Percentiles rank a stretch among this genome's conserved stretches.
Evolutionary conservation across 2,329 filamentous ascomycete species (phyloP).

Genomic region (Alternaria sp.): DNA sequence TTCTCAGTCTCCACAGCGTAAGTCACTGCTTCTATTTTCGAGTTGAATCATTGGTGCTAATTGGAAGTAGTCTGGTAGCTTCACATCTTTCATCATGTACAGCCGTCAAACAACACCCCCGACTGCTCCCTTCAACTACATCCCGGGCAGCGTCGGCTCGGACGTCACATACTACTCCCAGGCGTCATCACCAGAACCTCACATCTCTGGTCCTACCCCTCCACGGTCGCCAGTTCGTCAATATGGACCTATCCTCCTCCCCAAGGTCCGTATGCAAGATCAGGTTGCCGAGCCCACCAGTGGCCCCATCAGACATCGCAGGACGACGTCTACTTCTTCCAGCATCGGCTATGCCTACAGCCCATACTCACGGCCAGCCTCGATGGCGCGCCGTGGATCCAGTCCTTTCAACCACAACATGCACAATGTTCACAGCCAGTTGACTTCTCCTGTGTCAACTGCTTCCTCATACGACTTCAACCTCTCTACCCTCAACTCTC

Average conservation of each 20-base stretch:
- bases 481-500: slow-evolving; percentile 66
- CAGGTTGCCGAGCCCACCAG: slow-evolving; percentile 71
- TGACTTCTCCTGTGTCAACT: slow-evolving; percentile 54
- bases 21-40: slow-evolving; percentile 26
- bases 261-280: slow-evolving; percentile 86
- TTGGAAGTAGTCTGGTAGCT: slow-evolving; percentile 45
- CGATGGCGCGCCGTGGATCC: slow-evolving; percentile 53
- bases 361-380: slow-evolving; percentile 57
- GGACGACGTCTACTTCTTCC: slow-evolving; percentile 61
- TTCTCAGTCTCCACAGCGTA: slow-evolving; percentile 37
- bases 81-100: slow-evolving; percentile 46
- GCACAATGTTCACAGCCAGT: slow-evolving; percentile 41
- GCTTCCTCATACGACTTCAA: slow-evolving; percentile 49
- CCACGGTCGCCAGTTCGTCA: slow-evolving; percentile 74
- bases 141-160: slow-evolving; percentile 53
- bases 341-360: slow-evolving; percentile 52
- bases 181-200: slow-evolving; percentile 71
- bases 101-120: slow-evolving; percentile 56
- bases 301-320: slow-evolving; percentile 62
- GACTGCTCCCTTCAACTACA: slow-evolving; percentile 44
- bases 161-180: slow-evolving; percentile 68
- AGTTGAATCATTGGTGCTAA: slow-evolving; percentile 17
- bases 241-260: slow-evolving; percentile 79
- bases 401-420: slow-evolving; percentile 51
- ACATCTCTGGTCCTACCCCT: slow-evolving; percentile 73